Evolutionary conservation across 2,329 filamentous ascomycete species (phyloP).

Genomic region (Venturia asperata): DNA sequence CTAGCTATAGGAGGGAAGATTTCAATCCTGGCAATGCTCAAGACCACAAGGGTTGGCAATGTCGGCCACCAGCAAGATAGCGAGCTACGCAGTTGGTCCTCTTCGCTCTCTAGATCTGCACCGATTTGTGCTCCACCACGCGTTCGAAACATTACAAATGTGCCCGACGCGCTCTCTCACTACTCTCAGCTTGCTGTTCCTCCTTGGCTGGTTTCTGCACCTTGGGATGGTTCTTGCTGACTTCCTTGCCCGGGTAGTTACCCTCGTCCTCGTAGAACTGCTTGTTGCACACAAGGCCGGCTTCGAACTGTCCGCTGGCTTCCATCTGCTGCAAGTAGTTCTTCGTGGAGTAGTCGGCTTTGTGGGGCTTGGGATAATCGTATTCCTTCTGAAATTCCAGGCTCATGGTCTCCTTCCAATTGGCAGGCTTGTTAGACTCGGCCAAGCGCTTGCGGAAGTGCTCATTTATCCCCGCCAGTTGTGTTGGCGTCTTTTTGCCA

Average conservation of each 20-base stretch:
- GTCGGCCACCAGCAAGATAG: neutral
- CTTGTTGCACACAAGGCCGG: neutral
- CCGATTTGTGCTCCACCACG: neutral
- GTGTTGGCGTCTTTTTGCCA: neutral
- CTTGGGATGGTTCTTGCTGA: neutral
- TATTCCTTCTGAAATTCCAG: neutral
- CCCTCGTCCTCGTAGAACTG: neutral
- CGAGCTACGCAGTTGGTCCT: neutral
- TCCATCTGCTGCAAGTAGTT: slow-evolving; percentile 5
- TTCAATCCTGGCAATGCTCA: neutral
- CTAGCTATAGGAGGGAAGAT: neutral
- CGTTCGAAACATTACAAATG: neutral
- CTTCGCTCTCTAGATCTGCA: neutral
- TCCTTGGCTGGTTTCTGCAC: neutral
- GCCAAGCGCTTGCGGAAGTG: neutral
- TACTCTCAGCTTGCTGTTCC: neutral
- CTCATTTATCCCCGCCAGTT: neutral
- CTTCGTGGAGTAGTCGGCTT: neutral
- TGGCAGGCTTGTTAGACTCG: neutral
- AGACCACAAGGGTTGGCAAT: neutral
- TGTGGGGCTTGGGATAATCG: neutral
- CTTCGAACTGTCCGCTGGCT: neutral
- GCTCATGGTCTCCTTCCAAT: neutral
- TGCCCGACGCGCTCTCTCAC: neutral
- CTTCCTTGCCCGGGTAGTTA: neutral